Evolutionary conservation across 2,329 filamentous ascomycete species (phyloP).

Genomic region (Eutypella sp.): DNA sequence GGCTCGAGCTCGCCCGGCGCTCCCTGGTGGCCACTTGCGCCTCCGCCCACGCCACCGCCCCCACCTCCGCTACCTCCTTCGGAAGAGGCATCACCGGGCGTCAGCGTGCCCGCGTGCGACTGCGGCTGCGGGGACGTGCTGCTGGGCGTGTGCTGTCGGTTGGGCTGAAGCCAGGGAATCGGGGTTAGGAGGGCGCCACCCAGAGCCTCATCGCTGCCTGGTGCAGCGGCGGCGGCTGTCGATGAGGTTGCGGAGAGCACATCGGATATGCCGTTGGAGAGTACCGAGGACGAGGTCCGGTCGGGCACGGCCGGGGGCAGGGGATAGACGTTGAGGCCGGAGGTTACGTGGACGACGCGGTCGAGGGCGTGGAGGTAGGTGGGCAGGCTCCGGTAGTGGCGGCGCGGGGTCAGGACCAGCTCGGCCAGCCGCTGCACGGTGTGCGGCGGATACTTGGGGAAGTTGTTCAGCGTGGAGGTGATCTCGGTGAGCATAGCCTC

Average conservation of each 20-base stretch:
- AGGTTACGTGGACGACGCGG: constrained; percentile 85
- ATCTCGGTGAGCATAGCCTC: constrained; percentile 58
- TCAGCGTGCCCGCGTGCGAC: constrained; percentile 10
- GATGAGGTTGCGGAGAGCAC: constrained; percentile 32
- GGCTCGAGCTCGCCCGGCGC: constrained; percentile 44
- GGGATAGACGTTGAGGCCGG: constrained; percentile 73
- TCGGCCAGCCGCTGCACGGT: constrained; percentile 91
- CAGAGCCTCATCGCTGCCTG: constrained; percentile 82
- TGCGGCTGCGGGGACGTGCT: constrained; percentile 15
- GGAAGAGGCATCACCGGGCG: constrained; percentile 25
- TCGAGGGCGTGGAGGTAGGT: constrained; percentile 89
- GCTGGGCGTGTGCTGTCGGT: constrained; percentile 19
- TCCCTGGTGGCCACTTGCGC: constrained; percentile 13
- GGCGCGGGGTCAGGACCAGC: constrained; percentile 69
- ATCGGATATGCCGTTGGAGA: constrained; percentile 59
- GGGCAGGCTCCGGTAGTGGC: constrained; percentile 75
- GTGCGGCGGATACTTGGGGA: constrained; percentile 74
- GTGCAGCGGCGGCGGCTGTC: constrained; percentile 31
- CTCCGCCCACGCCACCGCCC: no score
- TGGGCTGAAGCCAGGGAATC: constrained; percentile 72
- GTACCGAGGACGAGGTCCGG: constrained; percentile 46
- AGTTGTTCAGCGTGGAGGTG: constrained; percentile 57
- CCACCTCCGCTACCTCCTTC: no score
- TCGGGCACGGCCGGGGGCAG: constrained; percentile 64
- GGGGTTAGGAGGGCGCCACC: constrained; percentile 89